Evolutionary conservation across 768 basidiomycete genomes (phyloP).

Genomic region (Cubamyces lactineus): DNA sequence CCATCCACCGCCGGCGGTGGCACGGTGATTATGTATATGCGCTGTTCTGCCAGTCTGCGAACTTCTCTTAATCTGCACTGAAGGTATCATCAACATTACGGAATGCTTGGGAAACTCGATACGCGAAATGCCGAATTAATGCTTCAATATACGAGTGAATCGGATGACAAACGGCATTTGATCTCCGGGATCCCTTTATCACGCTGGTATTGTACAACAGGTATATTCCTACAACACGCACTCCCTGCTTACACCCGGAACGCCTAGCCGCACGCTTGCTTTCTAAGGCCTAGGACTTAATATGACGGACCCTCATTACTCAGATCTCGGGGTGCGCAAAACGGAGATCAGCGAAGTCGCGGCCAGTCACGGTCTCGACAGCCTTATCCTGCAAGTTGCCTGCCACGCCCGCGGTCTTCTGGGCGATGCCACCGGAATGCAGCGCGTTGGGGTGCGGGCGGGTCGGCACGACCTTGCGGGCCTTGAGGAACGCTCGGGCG

Average conservation of each 20-base stretch:
- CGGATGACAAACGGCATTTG: too few relatives aligned
- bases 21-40: neutral
- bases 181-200: neutral
- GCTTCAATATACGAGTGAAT: too few relatives aligned
- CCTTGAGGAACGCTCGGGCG: slow-evolving; percentile 26
- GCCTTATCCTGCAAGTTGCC: slow-evolving; percentile 19
- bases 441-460: slow-evolving; percentile 27
- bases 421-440: slow-evolving; percentile 24
- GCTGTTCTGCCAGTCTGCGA: neutral
- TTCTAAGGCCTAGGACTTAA: too few relatives aligned
- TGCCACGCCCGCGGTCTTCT: slow-evolving; percentile 25
- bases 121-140: too few relatives aligned
- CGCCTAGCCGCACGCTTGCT: too few relatives aligned
- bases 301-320: neutral
- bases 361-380: neutral
- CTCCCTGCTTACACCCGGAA: neutral
- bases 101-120: too few relatives aligned
- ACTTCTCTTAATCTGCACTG: neutral
- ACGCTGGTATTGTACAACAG: slow-evolving; percentile 1
- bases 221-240: neutral
- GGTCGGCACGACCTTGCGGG: slow-evolving; percentile 25
- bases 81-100: too few relatives aligned
- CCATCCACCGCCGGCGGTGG: neutral
- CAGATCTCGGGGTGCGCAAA: slow-evolving; percentile 10
- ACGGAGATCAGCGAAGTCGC: slow-evolving; percentile 9